A percentile compares a stretch with the other conserved stretches of the same genome.
These are phyloP conservation scores for Trichopus zeylanicus DNA, from an alignment of 116 monocot genomes.

Conservation along the genomic window DNA sequence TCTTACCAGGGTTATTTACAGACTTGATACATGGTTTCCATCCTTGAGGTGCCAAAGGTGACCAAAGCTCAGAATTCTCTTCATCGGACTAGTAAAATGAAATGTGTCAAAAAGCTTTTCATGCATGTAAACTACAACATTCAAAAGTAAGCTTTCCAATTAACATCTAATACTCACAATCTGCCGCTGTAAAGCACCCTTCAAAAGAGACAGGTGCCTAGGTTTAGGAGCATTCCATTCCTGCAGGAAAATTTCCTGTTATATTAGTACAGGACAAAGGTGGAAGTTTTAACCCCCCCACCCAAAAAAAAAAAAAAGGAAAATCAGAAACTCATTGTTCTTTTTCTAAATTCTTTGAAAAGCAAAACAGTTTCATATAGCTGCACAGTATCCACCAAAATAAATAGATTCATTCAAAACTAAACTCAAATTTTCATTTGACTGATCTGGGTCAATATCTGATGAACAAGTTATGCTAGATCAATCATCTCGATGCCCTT, in stretches of 20 bases:
- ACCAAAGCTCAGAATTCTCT: constrained; percentile 61
- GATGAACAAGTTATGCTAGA: neutral
- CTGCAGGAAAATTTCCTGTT: constrained; percentile 17
- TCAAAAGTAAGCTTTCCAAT: neutral
- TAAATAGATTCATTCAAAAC: neutral
- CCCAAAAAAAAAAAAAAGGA: too few relatives aligned
- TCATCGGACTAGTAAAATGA: constrained; percentile 34
- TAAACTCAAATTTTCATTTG: neutral
- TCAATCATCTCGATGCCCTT: too few relatives aligned
- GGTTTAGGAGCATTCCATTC: constrained; percentile 82
- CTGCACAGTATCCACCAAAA: neutral
- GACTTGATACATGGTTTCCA: constrained; percentile 60
- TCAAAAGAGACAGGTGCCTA: constrained; percentile 60
- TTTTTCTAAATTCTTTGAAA: too few relatives aligned
- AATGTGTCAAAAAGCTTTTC: neutral
- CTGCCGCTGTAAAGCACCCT: constrained; percentile 38
- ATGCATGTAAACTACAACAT: neutral
- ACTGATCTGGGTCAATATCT: neutral
- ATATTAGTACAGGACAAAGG: neutral
- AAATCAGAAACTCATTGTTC: too few relatives aligned
- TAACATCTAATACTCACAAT: constrained; percentile 29
- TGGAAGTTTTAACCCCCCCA: too few relatives aligned
- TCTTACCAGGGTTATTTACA: constrained; percentile 21
- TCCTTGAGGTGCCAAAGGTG: constrained; percentile 64
- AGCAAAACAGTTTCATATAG: too few relatives aligned